Percentiles rank a stretch among this genome's conserved stretches.
Evolutionary conservation across 2,329 filamentous ascomycete species (phyloP).

Genomic region (Bipolaris oryzae): DNA sequence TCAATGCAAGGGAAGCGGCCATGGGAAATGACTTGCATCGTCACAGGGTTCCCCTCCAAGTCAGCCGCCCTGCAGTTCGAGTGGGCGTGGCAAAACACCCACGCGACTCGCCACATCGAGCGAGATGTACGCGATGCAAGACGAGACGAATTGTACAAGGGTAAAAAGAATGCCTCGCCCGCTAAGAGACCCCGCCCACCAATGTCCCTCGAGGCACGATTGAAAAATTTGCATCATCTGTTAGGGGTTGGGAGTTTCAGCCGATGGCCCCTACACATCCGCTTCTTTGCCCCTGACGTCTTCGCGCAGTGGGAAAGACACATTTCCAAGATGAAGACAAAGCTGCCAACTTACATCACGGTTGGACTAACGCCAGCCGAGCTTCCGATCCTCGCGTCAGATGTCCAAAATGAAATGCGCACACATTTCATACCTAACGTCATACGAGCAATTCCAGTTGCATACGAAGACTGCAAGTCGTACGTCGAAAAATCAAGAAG

Average conservation of each 20-base stretch:
- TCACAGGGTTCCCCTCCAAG: slow-evolving; percentile 86
- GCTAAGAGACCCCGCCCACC: slow-evolving; percentile 56
- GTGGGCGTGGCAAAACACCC: slow-evolving; percentile 92
- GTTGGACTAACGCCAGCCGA: slow-evolving; percentile 41
- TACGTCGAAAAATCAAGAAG: slow-evolving; percentile 60
- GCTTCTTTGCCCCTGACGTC: slow-evolving; percentile 77
- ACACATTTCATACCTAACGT: slow-evolving; percentile 37
- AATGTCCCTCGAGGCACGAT: slow-evolving; percentile 67
- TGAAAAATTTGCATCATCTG: slow-evolving; percentile 82
- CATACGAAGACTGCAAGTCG: slow-evolving; percentile 57
- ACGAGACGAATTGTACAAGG: slow-evolving; percentile 42
- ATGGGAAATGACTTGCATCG: slow-evolving; percentile 79
- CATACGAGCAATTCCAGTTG: slow-evolving; percentile 56
- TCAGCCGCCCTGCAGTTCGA: slow-evolving; percentile 93
- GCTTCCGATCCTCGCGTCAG: slow-evolving; percentile 25
- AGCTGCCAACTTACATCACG: slow-evolving; percentile 34
- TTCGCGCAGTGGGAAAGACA: slow-evolving; percentile 70
- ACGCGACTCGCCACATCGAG: slow-evolving; percentile 79
- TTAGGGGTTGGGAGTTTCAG: slow-evolving; percentile 79
- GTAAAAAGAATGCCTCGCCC: slow-evolving; percentile 38
- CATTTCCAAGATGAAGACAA: slow-evolving; percentile 31
- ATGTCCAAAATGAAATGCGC: slow-evolving; percentile 27
- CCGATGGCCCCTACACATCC: slow-evolving; percentile 80
- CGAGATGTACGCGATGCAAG: slow-evolving; percentile 40
- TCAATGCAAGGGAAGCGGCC: slow-evolving; percentile 71